Percentiles rank a stretch among this genome's conserved stretches.
Evolutionary conservation across 305 asterid species (phyloP).

Genomic region (Solanum hybrid): DNA sequence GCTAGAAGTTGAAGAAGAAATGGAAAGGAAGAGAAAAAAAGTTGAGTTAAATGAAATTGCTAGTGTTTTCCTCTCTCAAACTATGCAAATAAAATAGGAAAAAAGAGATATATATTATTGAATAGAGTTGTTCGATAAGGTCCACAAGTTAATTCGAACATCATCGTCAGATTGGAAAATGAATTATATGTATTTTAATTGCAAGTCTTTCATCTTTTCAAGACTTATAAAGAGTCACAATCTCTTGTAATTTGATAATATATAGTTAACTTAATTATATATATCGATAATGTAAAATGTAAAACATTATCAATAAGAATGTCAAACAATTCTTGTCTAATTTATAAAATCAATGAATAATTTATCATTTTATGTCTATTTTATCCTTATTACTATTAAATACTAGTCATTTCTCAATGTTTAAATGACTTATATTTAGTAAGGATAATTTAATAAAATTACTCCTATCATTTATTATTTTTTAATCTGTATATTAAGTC

Average conservation of each 20-base stretch:
- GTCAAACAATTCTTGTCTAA: accelerated
- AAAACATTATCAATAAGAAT: not conserved
- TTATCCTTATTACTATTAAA: too few species aligned
- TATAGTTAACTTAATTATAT: not conserved
- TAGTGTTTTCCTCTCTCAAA: conserved; percentile 25
- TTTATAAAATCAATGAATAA: too few species aligned
- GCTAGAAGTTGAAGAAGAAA: conserved; percentile 35
- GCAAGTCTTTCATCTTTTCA: not conserved
- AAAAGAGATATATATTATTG: too few species aligned
- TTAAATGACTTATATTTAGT: too few species aligned
- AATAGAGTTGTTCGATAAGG: not conserved
- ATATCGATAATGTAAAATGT: not conserved
- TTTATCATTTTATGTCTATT: not conserved
- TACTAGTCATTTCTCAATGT: too few species aligned
- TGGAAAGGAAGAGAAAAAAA: conserved; percentile 42
- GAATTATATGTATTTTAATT: not conserved
- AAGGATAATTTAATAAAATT: too few species aligned
- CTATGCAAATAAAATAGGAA: conserved; percentile 27
- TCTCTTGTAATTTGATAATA: not conserved
- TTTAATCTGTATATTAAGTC: too few species aligned
- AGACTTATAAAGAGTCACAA: not conserved
- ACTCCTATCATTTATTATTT: not conserved
- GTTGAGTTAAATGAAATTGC: conserved; percentile 20
- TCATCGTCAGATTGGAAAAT: not conserved
- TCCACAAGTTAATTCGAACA: not conserved